Evolutionary conservation across 345 rosid genomes (phyloP).

Genomic region (Lumnitzera littorea): DNA sequence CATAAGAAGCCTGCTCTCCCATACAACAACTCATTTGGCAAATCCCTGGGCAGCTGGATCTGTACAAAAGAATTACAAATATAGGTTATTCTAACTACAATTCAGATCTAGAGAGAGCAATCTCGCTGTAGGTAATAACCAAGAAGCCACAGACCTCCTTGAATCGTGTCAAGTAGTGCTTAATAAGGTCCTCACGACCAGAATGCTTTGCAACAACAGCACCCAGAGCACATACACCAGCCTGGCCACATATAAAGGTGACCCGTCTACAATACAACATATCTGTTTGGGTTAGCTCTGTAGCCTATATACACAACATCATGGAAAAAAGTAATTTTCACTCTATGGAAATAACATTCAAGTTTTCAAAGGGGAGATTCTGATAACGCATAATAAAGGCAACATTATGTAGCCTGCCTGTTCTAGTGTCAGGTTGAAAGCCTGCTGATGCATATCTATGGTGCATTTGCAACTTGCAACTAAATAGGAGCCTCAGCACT

Average conservation of each 20-base stretch:
- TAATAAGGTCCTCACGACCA: slow-evolving; percentile 36
- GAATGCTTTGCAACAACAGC: slow-evolving; percentile 58
- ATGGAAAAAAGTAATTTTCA: too few species aligned
- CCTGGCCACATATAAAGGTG: slow-evolving; percentile 59
- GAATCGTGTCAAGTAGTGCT: slow-evolving; percentile 35
- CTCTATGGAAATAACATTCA: too few species aligned
- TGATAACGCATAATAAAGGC: too few species aligned
- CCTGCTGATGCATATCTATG: too few species aligned
- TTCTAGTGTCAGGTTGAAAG: too few species aligned
- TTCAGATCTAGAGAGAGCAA: neutral
- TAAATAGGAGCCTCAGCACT: too few species aligned
- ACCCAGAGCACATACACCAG: slow-evolving; percentile 72
- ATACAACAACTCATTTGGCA: slow-evolving; percentile 51
- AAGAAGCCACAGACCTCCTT: slow-evolving; percentile 27
- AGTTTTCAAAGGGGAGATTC: too few species aligned
- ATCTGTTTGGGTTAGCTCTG: neutral
- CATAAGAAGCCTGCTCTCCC: slow-evolving; percentile 62
- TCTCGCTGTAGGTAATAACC: neutral
- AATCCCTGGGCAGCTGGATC: slow-evolving; percentile 42
- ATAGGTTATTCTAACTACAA: neutral
- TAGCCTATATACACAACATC: too few species aligned
- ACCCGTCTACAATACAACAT: slow-evolving; percentile 27
- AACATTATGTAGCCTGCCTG: too few species aligned
- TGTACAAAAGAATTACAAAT: slow-evolving; percentile 13
- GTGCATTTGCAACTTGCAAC: too few species aligned